Base-by-base conservation (phyloP, 495 filamentous ascomycete species). In the Chlorociboria aeruginascens region DNA sequence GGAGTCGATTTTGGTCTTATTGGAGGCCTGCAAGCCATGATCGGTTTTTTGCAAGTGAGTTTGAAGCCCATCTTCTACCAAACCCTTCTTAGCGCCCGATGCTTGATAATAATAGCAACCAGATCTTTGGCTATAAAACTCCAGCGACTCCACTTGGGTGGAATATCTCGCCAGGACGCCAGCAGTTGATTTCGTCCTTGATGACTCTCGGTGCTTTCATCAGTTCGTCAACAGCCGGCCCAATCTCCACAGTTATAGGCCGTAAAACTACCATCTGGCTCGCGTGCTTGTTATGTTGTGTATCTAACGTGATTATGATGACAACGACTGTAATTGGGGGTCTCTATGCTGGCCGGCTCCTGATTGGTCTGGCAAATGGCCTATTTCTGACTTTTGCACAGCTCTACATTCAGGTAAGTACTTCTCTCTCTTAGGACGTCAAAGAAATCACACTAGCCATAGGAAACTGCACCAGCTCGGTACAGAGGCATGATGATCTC, bases 201-300 rank as follows among this genome's bases (percentile, higher is more conserved):
- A 79, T 79, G 75, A 74, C 73, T 2, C 67, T 80, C 25, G 76
- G 77, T 35, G 74, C 76, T 40, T 78, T 81, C 56, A 63, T 79
- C 25, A 69, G 65, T 37, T 79, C 77, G 12, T 69, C 66, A 6
- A 67, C 67, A 0, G 74, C 37, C 41, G 76, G 77, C 7, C 63
- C 75, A 8, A 62, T 71, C 13, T 70, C 76, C 0, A 64, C 61
- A 7, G 66, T 61, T 33, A 45, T 76, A 39, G 69, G 73, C 20
- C 64, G 75, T 7, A 70, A 69, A 45, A 46, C 63, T 3, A 67
- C 63, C 40, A 61, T 77, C 28, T 77, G 71, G 68, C 51, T 63
- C 8, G 74, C 73, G 1, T 71, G 71, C 49, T 11, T 69, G 4
- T 49, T 72, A 12, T 71, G 73, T 53, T 66, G 66, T 44, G 49